Conservation (phyloP, 2,329 filamentous ascomycete species). For the Cercospora citrullina region DNA sequence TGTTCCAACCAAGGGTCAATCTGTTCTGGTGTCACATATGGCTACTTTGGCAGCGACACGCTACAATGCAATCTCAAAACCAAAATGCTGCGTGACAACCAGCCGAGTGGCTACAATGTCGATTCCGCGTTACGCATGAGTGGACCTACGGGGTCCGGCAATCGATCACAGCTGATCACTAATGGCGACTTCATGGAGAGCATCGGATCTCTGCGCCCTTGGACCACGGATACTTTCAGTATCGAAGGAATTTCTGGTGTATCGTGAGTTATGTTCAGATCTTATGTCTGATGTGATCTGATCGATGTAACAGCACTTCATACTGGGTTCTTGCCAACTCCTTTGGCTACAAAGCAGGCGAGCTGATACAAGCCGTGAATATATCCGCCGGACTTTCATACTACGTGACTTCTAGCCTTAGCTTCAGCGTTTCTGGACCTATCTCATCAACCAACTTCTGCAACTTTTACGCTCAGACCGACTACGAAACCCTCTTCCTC, state of each 20-base stretch:
- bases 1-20: constrained; percentile 6
- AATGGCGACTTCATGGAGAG: constrained; percentile 1
- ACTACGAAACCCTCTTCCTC: constrained; percentile 2
- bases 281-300: not conserved
- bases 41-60: not conserved
- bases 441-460: not conserved
- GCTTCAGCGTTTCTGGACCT: not conserved
- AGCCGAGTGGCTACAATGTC: not conserved
- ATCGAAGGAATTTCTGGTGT: not conserved
- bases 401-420: not conserved
- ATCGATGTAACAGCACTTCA: not conserved
- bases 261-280: not conserved
- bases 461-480: constrained; percentile 4
- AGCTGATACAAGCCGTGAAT: constrained; percentile 1
- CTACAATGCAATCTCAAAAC: constrained; percentile 10
- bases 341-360: not conserved
- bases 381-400: not conserved
- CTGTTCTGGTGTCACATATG: constrained; percentile 5
- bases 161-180: not conserved
- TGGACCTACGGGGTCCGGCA: not conserved
- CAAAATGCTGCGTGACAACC: constrained; percentile 7
- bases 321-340: not conserved
- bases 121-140: not conserved
- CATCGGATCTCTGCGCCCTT: not conserved
- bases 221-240: constrained; percentile 2